phyloP scores from a whole-genome alignment of 2,329 filamentous ascomycete genomes.

The Diplodia intermedia region DNA sequence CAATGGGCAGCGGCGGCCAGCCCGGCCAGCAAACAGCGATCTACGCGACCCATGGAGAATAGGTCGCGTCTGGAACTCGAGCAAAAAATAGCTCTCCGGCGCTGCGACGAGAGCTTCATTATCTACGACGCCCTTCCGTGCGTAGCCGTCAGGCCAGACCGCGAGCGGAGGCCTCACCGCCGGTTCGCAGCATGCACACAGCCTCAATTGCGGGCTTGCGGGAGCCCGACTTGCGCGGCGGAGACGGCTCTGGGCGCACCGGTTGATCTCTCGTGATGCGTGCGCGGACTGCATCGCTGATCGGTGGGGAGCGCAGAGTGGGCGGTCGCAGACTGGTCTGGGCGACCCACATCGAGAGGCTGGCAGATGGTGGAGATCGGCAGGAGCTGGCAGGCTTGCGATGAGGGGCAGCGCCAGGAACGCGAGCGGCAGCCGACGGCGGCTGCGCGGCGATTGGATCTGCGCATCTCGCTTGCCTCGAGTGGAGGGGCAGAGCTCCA shows the following conservation, averaged over 20 bases:
- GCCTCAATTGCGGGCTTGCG: conserved; percentile 23
- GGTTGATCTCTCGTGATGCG: conserved; percentile 23
- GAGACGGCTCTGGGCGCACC: conserved; percentile 2
- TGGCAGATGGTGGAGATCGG: conserved; percentile 24
- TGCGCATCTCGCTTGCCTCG: conserved; percentile 22
- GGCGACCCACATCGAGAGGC: neutral
- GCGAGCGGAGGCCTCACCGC: neutral
- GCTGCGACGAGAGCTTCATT: neutral
- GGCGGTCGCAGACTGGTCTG: neutral
- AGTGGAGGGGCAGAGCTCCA: neutral
- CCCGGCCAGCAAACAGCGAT: neutral
- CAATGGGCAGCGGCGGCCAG: neutral
- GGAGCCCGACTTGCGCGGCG: neutral
- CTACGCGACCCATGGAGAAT: conserved; percentile 12
- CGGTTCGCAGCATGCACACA: conserved; percentile 22
- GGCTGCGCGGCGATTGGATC: conserved; percentile 21
- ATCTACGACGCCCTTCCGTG: conserved; percentile 14
- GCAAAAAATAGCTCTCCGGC: conserved; percentile 9
- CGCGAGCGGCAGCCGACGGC: neutral
- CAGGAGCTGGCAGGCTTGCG: conserved; percentile 15
- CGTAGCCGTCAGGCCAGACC: conserved; percentile 18
- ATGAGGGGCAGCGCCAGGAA: conserved; percentile 9
- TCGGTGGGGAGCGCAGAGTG: conserved; percentile 4
- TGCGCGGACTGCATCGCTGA: conserved; percentile 8
- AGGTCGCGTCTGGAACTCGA: conserved; percentile 16